A percentile compares a stretch with the other conserved stretches of the same genome.
Evolutionary conservation across 371 early-diverging fungal genomes (phyloP).

Genomic region (Syncephalastrum monosporum): DNA sequence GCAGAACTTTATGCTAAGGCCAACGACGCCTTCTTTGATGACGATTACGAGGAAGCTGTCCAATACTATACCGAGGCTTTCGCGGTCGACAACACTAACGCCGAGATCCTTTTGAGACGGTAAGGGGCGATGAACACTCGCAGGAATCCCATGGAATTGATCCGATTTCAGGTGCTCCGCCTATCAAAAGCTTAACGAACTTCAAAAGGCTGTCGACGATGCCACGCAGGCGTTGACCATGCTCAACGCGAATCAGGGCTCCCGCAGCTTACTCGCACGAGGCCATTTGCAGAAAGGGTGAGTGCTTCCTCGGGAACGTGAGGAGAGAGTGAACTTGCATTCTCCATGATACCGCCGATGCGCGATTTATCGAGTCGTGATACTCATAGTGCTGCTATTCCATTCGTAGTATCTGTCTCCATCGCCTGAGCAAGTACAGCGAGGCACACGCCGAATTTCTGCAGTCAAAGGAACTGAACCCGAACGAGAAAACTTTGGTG

Average conservation of each 20-base stretch:
- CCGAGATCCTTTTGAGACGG: conserved; percentile 62
- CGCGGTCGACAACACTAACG: conserved; percentile 66
- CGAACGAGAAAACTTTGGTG: conserved; percentile 48
- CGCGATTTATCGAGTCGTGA: not conserved
- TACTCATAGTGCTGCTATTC: not conserved
- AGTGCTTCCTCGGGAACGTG: not conserved
- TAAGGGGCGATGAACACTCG: conserved; percentile 9
- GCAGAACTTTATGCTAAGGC: conserved; percentile 80
- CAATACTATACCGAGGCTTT: conserved; percentile 77
- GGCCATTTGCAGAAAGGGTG: conserved; percentile 63
- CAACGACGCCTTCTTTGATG: conserved; percentile 80
- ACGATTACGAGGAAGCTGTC: conserved; percentile 77
- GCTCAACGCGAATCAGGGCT: conserved; percentile 40
- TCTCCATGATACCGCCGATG: not conserved
- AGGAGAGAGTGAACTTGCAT: too few species aligned
- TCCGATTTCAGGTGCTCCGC: conserved; percentile 48
- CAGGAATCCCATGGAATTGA: not conserved
- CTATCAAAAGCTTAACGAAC: conserved; percentile 58
- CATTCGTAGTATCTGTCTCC: conserved; percentile 47
- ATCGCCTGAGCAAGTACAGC: conserved; percentile 44
- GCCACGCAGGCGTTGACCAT: conserved; percentile 56
- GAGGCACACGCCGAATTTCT: conserved; percentile 58
- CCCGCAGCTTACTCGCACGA: conserved; percentile 58
- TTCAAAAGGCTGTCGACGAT: conserved; percentile 58
- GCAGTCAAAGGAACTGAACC: conserved; percentile 48